phyloP scores from a whole-genome alignment of 2,329 filamentous ascomycete species.

The Aureobasidium sp. region DNA sequence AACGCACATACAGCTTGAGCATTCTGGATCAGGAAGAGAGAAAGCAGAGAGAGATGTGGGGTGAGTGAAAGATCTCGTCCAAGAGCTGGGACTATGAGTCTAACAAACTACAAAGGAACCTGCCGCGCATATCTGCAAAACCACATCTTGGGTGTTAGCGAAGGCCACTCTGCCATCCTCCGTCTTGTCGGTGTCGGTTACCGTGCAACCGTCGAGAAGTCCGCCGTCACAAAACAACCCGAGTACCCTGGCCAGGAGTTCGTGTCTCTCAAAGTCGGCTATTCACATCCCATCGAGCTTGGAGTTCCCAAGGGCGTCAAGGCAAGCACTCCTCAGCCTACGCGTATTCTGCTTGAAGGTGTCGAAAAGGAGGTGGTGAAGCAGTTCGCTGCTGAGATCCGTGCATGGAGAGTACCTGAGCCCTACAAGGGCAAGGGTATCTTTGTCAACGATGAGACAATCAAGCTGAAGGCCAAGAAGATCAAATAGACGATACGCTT shows the following conservation, averaged over 20 bases:
- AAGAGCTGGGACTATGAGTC: not conserved
- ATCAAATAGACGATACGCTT: conserved; percentile 33
- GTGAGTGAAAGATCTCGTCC: conserved; percentile 40
- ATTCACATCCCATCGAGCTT: conserved; percentile 90
- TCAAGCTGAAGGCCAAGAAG: conserved; percentile 92
- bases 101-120: conserved; percentile 53
- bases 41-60: conserved; percentile 93
- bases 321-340: conserved; percentile 82
- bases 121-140: conserved; percentile 83
- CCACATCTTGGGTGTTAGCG: conserved; percentile 85
- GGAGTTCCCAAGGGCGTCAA: conserved; percentile 73
- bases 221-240: conserved; percentile 55
- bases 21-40: conserved; percentile 60
- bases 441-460: conserved; percentile 93
- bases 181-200: conserved; percentile 93
- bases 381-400: conserved; percentile 82
- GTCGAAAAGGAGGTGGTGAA: conserved; percentile 78
- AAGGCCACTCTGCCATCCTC: conserved; percentile 90
- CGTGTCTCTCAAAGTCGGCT: conserved; percentile 89
- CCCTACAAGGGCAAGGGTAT: conserved; percentile 99
- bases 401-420: conserved; percentile 82
- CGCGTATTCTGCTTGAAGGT: conserved; percentile 82
- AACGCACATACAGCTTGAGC: conserved; percentile 56
- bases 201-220: conserved; percentile 75
- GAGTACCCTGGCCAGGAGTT: conserved; percentile 78